Evolutionary conservation across 2,329 filamentous ascomycete species (phyloP).

Genomic region (Colletotrichum tropicicola): DNA sequence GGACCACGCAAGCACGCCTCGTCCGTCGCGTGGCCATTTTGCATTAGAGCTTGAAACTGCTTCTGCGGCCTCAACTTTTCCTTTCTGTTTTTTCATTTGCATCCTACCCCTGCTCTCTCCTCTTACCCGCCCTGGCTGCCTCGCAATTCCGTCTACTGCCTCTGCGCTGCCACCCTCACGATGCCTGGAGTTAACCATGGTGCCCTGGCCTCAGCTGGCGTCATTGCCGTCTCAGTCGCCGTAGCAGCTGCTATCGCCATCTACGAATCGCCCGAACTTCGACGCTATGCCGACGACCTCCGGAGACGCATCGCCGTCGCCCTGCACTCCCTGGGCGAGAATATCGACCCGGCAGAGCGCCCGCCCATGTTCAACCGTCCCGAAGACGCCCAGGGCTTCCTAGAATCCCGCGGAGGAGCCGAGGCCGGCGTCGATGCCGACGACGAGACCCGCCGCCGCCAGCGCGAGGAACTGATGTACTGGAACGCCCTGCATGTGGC

Average conservation of each 20-base stretch:
- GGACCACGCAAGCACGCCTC: conserved; percentile 25
- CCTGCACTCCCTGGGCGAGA: conserved; percentile 67
- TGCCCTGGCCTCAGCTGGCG: conserved; percentile 63
- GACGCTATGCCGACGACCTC: conserved; percentile 68
- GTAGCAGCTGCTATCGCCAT: conserved; percentile 67
- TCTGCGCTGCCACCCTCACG: conserved; percentile 13
- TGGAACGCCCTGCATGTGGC: conserved; percentile 68
- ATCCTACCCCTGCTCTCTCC: not conserved
- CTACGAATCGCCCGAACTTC: conserved; percentile 71
- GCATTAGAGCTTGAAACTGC: conserved; percentile 4
- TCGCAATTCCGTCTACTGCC: not conserved
- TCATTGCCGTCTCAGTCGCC: conserved; percentile 65
- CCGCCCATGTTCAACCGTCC: conserved; percentile 71
- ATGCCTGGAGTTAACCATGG: conserved; percentile 66
- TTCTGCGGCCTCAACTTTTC: not conserved
- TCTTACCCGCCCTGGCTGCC: not conserved
- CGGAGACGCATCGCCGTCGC: conserved; percentile 69
- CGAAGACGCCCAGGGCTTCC: conserved; percentile 72
- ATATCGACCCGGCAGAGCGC: conserved; percentile 55
- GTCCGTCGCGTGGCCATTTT: conserved; percentile 22
- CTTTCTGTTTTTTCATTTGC: not conserved
- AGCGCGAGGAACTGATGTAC: conserved; percentile 72
- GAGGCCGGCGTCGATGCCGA: conserved; percentile 67
- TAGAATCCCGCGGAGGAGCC: conserved; percentile 58
- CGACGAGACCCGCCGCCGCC: conserved; percentile 66